Conservation (phyloP, 2,329 filamentous ascomycete genomes). For the Ophiocordyceps sinensis region DNA sequence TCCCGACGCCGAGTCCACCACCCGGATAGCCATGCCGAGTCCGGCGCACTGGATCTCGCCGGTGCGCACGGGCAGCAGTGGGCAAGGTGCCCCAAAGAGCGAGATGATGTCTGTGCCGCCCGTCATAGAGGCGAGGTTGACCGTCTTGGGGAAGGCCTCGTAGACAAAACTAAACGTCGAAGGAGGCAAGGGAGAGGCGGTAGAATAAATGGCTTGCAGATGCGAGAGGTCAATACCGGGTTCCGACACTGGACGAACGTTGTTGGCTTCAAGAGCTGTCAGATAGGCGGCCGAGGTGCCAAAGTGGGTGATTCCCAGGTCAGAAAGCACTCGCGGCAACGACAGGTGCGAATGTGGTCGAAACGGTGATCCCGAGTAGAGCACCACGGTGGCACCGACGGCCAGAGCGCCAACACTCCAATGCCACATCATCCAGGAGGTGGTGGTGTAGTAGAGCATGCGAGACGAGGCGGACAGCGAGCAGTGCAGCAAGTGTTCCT, state of each 20-base stretch:
- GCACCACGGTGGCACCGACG: conserved; percentile 64
- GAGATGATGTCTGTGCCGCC: conserved; percentile 96
- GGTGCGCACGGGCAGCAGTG: conserved; percentile 54
- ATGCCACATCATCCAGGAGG: conserved; percentile 99
- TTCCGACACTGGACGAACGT: conserved; percentile 40
- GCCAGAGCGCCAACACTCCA: conserved; percentile 84
- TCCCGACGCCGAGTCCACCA: conserved; percentile 43
- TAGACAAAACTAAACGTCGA: conserved; percentile 91
- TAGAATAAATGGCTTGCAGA: conserved; percentile 82
- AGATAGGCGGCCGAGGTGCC: conserved; percentile 92
- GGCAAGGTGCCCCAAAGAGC: conserved; percentile 76
- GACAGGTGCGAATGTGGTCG: conserved; percentile 63
- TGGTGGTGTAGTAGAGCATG: conserved; percentile 88
- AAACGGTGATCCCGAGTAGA: conserved; percentile 92
- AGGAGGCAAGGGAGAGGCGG: conserved; percentile 79
- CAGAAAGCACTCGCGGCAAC: conserved; percentile 68
- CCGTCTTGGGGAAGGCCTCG: conserved; percentile 57
- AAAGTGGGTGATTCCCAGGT: conserved; percentile 77
- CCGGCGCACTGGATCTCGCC: conserved; percentile 69
- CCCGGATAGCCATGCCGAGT: conserved; percentile 62
- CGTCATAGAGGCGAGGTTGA: conserved; percentile 87
- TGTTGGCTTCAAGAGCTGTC: conserved; percentile 72
- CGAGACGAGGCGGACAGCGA: conserved; percentile 59
- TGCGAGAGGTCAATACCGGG: conserved; percentile 41
- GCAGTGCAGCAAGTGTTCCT: conserved; percentile 81